Evolutionary conservation across 345 rosid species (phyloP).

Genomic region (Brassica rapa): DNA sequence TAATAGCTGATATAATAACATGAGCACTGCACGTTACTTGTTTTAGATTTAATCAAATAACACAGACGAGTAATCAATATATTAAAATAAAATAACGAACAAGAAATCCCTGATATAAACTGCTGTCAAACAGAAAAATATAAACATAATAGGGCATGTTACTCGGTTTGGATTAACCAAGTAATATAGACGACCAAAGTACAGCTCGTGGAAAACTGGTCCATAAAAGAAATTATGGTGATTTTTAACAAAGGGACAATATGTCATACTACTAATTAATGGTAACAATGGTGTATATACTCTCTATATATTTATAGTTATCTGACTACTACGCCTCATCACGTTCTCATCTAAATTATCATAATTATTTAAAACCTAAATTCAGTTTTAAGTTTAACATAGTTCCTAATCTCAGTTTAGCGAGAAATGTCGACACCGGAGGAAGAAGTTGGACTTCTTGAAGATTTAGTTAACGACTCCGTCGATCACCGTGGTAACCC

Average conservation of each 20-base stretch:
- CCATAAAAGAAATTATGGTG: not conserved
- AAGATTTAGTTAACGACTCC: conserved; percentile 6
- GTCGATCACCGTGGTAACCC: not conserved
- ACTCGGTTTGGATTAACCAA: not conserved
- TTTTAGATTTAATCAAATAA: not conserved
- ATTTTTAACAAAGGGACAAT: not conserved
- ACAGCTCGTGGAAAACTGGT: not conserved
- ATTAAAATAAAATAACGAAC: not conserved
- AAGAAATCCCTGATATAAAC: not conserved
- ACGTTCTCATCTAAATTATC: not conserved
- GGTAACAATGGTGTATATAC: not conserved
- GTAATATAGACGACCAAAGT: not conserved
- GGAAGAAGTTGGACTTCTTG: conserved; percentile 5
- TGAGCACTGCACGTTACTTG: not conserved
- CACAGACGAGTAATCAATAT: not conserved
- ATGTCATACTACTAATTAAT: not conserved
- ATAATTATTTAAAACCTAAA: not conserved
- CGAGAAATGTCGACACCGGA: not conserved
- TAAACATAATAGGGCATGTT: not conserved
- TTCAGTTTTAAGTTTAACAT: not conserved
- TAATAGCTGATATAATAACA: not conserved
- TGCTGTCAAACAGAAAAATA: not conserved
- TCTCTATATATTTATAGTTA: not conserved
- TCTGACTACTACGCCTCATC: not conserved
- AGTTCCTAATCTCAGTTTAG: not conserved